Percentiles rank a stretch among this genome's conserved stretches.
phyloP scores from a whole-genome alignment of 495 filamentous ascomycete genomes.

The Cladorrhinum samala region DNA sequence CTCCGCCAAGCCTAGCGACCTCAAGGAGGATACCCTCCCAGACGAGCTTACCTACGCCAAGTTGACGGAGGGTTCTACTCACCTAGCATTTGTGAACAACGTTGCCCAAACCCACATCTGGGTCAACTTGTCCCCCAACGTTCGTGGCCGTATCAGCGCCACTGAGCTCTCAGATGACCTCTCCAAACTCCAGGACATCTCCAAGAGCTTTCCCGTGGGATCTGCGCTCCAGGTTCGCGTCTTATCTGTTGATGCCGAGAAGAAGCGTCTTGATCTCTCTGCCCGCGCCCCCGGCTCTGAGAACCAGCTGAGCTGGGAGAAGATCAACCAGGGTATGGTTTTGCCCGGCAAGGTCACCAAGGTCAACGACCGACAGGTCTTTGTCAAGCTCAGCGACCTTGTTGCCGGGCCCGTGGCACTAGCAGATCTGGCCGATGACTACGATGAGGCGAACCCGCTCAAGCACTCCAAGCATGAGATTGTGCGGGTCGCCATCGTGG shows the following conservation, averaged over 20 bases:
- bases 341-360: constrained; percentile 79
- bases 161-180: constrained; percentile 84
- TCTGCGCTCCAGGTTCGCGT: constrained; percentile 77
- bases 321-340: constrained; percentile 69
- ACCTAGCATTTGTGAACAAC: constrained; percentile 86
- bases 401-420: constrained; percentile 69
- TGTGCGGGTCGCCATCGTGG: constrained; percentile 72
- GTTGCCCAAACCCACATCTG: constrained; percentile 68
- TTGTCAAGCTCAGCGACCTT: constrained; percentile 75
- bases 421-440: constrained; percentile 81
- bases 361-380: constrained; percentile 71
- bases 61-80: constrained; percentile 60
- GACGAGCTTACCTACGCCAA: constrained; percentile 67
- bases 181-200: constrained; percentile 63
- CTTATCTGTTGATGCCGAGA: constrained; percentile 62
- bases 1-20: constrained; percentile 69
- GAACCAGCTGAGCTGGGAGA: constrained; percentile 56
- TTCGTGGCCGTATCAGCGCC: constrained; percentile 72
- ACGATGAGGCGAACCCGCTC: constrained; percentile 56
- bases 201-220: constrained; percentile 81
- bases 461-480: constrained; percentile 74
- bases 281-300: constrained; percentile 52
- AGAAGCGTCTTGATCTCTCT: constrained; percentile 74
- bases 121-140: constrained; percentile 86
- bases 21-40: constrained; percentile 36